Percentiles rank a stretch among this genome's conserved stretches.
Evolutionary conservation across 1,284 basidiomycete genomes (phyloP).

Genomic region (Ganoderma lingzhi): DNA sequence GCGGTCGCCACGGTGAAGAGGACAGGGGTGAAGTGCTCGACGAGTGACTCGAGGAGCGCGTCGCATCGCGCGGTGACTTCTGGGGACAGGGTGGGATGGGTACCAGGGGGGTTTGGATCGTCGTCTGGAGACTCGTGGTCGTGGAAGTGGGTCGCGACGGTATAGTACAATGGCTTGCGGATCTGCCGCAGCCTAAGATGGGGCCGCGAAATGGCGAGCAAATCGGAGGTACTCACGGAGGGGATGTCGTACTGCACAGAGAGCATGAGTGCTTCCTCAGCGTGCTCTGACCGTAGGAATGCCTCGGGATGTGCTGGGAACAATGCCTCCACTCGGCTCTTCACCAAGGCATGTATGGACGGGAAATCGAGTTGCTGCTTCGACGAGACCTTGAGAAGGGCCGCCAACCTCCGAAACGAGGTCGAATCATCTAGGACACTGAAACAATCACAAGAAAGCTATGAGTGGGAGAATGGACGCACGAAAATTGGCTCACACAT

Average conservation of each 20-base stretch:
- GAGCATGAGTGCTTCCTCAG: slow-evolving; percentile 59
- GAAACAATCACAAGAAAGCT: slow-evolving; percentile 22
- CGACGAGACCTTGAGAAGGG: slow-evolving; percentile 63
- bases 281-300: slow-evolving; percentile 40
- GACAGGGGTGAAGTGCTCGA: slow-evolving; percentile 72
- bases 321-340: slow-evolving; percentile 48
- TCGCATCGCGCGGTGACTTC: slow-evolving; percentile 39
- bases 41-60: slow-evolving; percentile 47
- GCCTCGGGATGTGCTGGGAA: slow-evolving; percentile 48
- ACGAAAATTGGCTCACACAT: slow-evolving; percentile 55
- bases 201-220: neutral
- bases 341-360: slow-evolving; percentile 53
- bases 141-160: slow-evolving; percentile 61
- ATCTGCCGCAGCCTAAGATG: slow-evolving; percentile 48
- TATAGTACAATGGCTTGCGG: slow-evolving; percentile 67
- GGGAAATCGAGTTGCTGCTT: slow-evolving; percentile 64
- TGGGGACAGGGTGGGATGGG: slow-evolving; percentile 35
- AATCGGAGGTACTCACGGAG: slow-evolving; percentile 47
- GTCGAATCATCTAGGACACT: slow-evolving; percentile 55
- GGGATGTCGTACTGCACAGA: slow-evolving; percentile 53
- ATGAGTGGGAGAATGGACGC: neutral
- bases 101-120: neutral
- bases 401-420: slow-evolving; percentile 53
- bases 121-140: slow-evolving; percentile 42
- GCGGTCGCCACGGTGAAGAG: slow-evolving; percentile 75